phyloP scores from a whole-genome alignment of 164 flowering plant genomes.

The Sextonia rubra region DNA sequence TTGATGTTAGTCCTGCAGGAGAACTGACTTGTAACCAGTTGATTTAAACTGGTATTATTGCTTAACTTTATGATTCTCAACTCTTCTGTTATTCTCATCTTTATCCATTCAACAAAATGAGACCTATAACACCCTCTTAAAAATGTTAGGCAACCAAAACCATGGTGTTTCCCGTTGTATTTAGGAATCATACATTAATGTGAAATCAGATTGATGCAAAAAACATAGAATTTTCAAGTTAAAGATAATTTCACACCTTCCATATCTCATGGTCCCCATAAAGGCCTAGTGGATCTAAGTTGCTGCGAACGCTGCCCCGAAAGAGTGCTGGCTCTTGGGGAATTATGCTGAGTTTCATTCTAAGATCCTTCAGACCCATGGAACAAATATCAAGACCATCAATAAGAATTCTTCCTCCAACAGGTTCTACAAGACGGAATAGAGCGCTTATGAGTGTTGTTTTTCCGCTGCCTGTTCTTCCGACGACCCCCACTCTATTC shows the following conservation, averaged over 20 bases:
- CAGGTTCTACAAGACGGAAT: slow-evolving; percentile 80
- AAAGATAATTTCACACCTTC: slow-evolving; percentile 40
- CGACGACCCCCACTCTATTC: slow-evolving; percentile 78
- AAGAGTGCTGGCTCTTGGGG: slow-evolving; percentile 95
- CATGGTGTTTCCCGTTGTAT: background rate
- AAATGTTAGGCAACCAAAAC: background rate
- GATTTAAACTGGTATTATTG: background rate
- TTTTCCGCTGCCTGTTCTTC: slow-evolving; percentile 94
- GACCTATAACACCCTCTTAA: background rate
- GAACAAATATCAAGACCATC: slow-evolving; percentile 19
- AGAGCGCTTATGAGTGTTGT: slow-evolving; percentile 76
- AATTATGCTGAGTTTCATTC: slow-evolving; percentile 73
- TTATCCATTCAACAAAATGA: background rate
- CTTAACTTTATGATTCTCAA: background rate
- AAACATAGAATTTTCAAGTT: background rate
- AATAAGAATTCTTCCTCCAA: slow-evolving; percentile 55
- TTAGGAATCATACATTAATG: background rate
- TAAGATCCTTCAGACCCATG: slow-evolving; percentile 66
- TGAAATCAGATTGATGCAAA: background rate
- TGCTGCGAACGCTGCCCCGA: slow-evolving; percentile 67
- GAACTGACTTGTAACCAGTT: background rate
- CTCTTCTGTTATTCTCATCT: background rate
- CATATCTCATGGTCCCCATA: slow-evolving; percentile 74
- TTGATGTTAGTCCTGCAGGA: background rate
- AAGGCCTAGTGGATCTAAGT: slow-evolving; percentile 75